These are phyloP conservation scores for Antrodiella citrinella DNA, from an alignment of 768 basidiomycete species.

Conservation along the genomic window DNA sequence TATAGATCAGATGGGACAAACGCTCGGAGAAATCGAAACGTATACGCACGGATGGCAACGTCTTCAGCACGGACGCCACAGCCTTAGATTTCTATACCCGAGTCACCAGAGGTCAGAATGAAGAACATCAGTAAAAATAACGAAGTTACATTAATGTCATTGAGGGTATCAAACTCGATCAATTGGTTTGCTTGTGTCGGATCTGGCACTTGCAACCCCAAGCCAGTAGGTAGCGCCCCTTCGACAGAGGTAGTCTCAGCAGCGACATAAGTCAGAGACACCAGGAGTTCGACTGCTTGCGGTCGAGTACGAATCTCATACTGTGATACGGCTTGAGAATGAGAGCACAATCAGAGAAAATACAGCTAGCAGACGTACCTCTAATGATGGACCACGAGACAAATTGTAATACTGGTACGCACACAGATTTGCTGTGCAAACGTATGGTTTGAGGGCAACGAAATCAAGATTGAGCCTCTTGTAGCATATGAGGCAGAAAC, in stretches of 20 bases:
- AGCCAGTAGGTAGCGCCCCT: constrained; percentile 44
- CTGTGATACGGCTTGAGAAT: constrained; percentile 23
- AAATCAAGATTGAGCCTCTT: constrained; percentile 42
- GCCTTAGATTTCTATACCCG: constrained; percentile 39
- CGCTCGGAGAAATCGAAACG: neutral
- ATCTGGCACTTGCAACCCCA: constrained; percentile 48
- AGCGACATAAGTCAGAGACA: constrained; percentile 52
- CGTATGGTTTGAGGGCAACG: constrained; percentile 65
- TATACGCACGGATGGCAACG: constrained; percentile 38
- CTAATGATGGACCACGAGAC: constrained; percentile 59
- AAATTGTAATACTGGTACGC: constrained; percentile 61
- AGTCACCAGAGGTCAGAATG: too few relatives aligned
- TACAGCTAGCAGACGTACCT: constrained; percentile 31
- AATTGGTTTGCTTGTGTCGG: neutral
- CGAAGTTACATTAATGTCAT: constrained; percentile 26
- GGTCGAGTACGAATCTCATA: constrained; percentile 66
- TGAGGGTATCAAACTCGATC: constrained; percentile 42
- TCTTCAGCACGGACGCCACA: constrained; percentile 36
- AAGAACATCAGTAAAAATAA: neutral
- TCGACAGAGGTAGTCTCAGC: constrained; percentile 30
- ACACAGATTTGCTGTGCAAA: constrained; percentile 59
- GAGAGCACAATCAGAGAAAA: neutral
- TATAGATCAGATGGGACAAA: neutral
- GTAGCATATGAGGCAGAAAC: constrained; percentile 73
- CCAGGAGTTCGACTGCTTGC: constrained; percentile 56